A percentile compares a stretch with the other conserved stretches of the same genome.
These are phyloP conservation scores for Heritiera fomes DNA, from an alignment of 345 rosid genomes.

Conservation along the genomic window DNA sequence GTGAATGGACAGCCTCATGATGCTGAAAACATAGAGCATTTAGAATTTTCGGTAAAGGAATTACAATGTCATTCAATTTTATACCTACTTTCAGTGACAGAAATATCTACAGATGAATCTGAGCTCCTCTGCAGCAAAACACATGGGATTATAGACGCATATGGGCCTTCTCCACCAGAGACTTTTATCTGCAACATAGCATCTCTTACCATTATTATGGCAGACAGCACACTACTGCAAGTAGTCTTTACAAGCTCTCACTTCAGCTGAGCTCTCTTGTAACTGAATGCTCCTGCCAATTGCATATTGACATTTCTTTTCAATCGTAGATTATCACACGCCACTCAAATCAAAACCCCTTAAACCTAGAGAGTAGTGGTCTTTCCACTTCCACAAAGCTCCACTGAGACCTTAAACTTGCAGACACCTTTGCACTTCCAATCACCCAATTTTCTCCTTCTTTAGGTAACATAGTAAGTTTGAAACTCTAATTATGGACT, in stretches of 20 bases:
- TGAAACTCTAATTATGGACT: not conserved
- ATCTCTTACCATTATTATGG: not conserved
- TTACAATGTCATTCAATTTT: not conserved
- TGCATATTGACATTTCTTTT: conserved; percentile 3
- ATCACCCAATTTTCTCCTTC: not conserved
- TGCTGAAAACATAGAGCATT: not conserved
- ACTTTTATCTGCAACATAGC: not conserved
- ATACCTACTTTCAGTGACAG: not conserved
- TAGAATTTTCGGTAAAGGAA: not conserved
- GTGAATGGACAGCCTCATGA: not conserved
- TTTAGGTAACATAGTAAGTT: not conserved
- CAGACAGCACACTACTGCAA: not conserved
- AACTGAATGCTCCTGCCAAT: not conserved
- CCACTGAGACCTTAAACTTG: not conserved
- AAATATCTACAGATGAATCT: not conserved
- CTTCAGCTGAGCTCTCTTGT: not conserved
- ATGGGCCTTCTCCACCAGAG: conserved; percentile 1
- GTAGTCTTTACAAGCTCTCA: not conserved
- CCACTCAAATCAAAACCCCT: not conserved
- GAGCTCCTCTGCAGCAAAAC: not conserved
- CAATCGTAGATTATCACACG: not conserved
- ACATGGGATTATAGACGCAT: not conserved
- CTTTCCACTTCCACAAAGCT: not conserved
- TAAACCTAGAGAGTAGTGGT: not conserved
- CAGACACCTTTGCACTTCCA: not conserved